These are phyloP conservation scores for Insectozyma bohioensis DNA, from an alignment of 1,139 yeast species.

Conservation along the genomic window DNA sequence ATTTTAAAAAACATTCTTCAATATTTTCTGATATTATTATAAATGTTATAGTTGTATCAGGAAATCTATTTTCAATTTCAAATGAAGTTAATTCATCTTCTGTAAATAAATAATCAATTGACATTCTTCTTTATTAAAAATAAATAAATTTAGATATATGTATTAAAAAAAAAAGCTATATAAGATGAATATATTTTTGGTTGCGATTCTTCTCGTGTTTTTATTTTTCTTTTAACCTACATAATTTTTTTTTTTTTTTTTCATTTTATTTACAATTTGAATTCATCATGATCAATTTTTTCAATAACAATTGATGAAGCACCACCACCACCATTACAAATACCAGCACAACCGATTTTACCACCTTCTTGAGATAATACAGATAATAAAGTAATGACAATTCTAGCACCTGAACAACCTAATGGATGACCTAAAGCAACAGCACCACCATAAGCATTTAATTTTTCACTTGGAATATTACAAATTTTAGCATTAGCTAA, in stretches of 20 bases:
- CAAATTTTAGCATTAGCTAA: conserved; percentile 82
- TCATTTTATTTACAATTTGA: conserved; percentile 5
- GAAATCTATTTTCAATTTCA: conserved; percentile 11
- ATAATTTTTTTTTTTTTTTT: not conserved
- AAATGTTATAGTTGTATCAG: conserved; percentile 11
- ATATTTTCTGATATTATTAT: conserved; percentile 10
- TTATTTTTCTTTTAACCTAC: not conserved
- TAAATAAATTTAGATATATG: not conserved
- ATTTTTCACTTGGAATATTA: conserved; percentile 61
- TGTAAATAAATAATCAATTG: conserved; percentile 14
- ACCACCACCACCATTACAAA: conserved; percentile 99
- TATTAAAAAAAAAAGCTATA: not conserved
- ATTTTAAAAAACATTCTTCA: conserved; percentile 7
- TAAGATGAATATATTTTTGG: no score
- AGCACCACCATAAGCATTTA: conserved; percentile 97
- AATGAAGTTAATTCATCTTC: conserved; percentile 9
- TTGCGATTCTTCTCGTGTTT: no score
- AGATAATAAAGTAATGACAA: conserved; percentile 77
- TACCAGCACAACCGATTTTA: conserved; percentile 89
- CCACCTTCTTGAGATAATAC: conserved; percentile 82
- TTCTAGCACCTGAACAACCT: conserved; percentile 97
- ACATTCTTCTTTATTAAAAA: no score
- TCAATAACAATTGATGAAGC: conserved; percentile 56
- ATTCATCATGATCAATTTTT: conserved; percentile 25
- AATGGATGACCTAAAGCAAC: conserved; percentile 97